Base-by-base conservation (phyloP, 148 eudicot genomes). In the Camellia lanceoleosa region DNA sequence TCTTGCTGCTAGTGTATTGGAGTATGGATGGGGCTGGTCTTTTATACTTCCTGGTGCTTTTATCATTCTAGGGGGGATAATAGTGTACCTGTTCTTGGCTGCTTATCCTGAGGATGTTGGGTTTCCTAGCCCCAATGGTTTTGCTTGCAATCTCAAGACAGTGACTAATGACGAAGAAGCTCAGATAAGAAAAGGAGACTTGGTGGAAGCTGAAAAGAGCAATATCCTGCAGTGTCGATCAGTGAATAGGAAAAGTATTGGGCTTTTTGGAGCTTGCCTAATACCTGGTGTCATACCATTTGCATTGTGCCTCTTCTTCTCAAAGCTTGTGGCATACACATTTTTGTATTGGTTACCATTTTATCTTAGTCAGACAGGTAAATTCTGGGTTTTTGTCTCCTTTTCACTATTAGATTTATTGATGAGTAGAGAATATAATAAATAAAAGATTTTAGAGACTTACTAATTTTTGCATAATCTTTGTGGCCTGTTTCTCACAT, bases 1-100 rank as follows among this genome's bases (percentile, higher is more conserved):
- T 68, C 89, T 96, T 59, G 99, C 99, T 51, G 97, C 99, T 19
- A 77, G 97, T 75, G 97, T 96, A 69, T 85, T 96, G 81, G 80
- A 96, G 18, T 90, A 91, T 69, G 99, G 99, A 8, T 96, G 99
- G 99, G 99, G 99, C 51, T 96, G 97, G 99, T 92, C 95, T 69
- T 93, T 92, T 81, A 91, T 96, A 68, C 79, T 87, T 77, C 95
- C 99, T 0, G 99, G 95, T 1, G 83, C 81, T 38, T 86, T 96
- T 46, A 96, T 96, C 4, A 75, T 87, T 80, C 3, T 91, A 3
- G 93, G 89, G 3, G 99, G 99, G 15, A 73, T 93, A 72, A n/a
- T 96, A 16, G 94, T 96, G 42, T 96, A 83, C 79, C 47, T 93
- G 66, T 96, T 92, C 82, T 85, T 96, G 86, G 85, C 97, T 78